phyloP scores from a whole-genome alignment of 352 stramenopile genomes.

The Plasmopara muralis region DNA sequence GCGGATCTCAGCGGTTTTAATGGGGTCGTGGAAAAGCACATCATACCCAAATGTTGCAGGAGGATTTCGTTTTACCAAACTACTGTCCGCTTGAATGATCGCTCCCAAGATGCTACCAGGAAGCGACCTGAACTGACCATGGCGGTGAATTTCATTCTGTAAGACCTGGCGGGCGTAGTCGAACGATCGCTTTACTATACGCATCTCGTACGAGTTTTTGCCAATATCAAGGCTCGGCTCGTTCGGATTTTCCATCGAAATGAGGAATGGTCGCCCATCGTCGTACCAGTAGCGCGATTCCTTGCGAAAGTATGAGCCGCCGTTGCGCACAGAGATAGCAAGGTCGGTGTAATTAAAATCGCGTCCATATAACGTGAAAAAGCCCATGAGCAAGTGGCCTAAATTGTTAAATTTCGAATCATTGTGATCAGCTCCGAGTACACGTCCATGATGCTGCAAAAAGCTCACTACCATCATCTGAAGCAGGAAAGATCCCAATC shows the following conservation, averaged over 20 bases:
- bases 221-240: slow-evolving; percentile 89
- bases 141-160: slow-evolving; percentile 62
- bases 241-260: slow-evolving; percentile 93
- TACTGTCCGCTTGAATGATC: slow-evolving; percentile 64
- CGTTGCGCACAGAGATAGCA: slow-evolving; percentile 88
- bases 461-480: slow-evolving; percentile 95
- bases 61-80: slow-evolving; percentile 50
- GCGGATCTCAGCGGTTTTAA: slow-evolving; percentile 56
- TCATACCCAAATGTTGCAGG: slow-evolving; percentile 61
- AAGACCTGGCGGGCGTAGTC: slow-evolving; percentile 76
- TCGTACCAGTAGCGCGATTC: slow-evolving; percentile 68
- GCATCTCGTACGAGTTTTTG: slow-evolving; percentile 90
- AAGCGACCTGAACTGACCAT: slow-evolving; percentile 56
- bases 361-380: slow-evolving; percentile 92
- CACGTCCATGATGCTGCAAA: slow-evolving; percentile 84
- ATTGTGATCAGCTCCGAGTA: slow-evolving; percentile 40
- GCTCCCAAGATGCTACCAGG: slow-evolving; percentile 65
- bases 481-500: slow-evolving; percentile 90
- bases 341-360: slow-evolving; percentile 93
- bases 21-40: slow-evolving; percentile 59
- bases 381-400: slow-evolving; percentile 89
- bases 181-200: slow-evolving; percentile 87
- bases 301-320: slow-evolving; percentile 92
- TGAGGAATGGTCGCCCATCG: slow-evolving; percentile 67
- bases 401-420: slow-evolving; percentile 86